Base-by-base conservation (phyloP, 176 grass and related monocot genomes). In the Phyllostachys edulis region DNA sequence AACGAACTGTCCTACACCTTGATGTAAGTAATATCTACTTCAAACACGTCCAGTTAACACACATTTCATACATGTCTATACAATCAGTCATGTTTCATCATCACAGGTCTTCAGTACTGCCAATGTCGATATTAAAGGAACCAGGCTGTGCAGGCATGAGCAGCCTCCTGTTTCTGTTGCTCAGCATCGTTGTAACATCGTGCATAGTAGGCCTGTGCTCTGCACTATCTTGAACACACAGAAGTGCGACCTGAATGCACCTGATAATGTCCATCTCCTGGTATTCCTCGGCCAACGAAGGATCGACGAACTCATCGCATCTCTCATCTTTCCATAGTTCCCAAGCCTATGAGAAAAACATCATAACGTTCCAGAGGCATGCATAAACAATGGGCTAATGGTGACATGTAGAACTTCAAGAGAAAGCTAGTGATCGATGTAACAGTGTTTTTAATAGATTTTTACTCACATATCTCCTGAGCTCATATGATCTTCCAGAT, bases 401-500 rank as follows among this genome's bases (percentile, higher is more conserved):
- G 20, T 57, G 1, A 26, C 40, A 45, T 29, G 1, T 16, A 26
- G 42, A n/a, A 47, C 50, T 18, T 18, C 15, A 18, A 18, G 16
- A 52, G 17, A 18, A 71, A 47, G 0, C 9, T 24, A 41, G n/a
- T 15, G 24, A 62, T 62, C 59, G 21, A 23, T 42, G 17, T 26
- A 13, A 13, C 24, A 73, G 32, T 52, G 32, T 14, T 75, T 55
- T 39, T 2, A 39, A 12, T 1, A 75, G 9, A 26, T 15, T 16
- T 59, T 39, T 12, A 54, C 78, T 80, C 78, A 80, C 78, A 10
- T 80, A 80, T 80, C 64, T 80, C 63, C 78, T 68, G 63, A 80
- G 63, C 18, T 80, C 78, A 14, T 68, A 80, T 36, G 78, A 80
- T 68, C 78, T 80, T 80, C 63, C 78, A 2, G 63, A 51, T 36